These are phyloP conservation scores for Chrysoporthe austroafricana DNA, from an alignment of 2,329 filamentous ascomycete genomes.

Conservation along the genomic window DNA sequence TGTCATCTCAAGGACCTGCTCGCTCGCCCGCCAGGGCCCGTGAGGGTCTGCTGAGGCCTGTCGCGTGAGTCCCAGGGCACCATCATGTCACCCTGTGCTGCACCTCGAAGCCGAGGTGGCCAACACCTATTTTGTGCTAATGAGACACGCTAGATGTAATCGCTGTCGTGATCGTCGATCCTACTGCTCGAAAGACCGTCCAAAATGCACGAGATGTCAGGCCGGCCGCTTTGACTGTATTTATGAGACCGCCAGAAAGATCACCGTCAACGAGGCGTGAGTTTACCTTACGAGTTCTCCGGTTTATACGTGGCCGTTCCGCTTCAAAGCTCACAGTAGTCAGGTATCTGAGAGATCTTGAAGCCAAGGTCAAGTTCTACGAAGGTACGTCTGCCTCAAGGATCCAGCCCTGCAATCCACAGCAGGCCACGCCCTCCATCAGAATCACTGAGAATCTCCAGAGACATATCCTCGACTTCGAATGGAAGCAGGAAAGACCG, in stretches of 20 bases:
- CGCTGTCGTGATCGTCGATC: constrained; percentile 41
- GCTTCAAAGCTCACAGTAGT: neutral
- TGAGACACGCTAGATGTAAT: constrained; percentile 35
- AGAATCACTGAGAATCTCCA: neutral
- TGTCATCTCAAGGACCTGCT: constrained; percentile 3
- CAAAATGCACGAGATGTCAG: constrained; percentile 40
- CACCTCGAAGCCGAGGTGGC: neutral
- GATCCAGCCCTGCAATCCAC: neutral
- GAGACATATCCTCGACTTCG: constrained; percentile 14
- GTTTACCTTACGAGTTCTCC: neutral
- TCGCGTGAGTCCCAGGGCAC: constrained; percentile 24
- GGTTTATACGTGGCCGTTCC: neutral
- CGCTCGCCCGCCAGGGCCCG: neutral
- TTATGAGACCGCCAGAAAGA: constrained; percentile 42
- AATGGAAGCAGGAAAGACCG: neutral
- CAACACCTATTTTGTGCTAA: neutral
- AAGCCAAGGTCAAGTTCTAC: constrained; percentile 39
- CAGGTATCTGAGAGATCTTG: constrained; percentile 41
- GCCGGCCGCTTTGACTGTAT: constrained; percentile 37
- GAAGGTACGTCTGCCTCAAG: constrained; percentile 32
- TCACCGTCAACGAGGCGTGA: constrained; percentile 41
- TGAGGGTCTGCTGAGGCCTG: constrained; percentile 21
- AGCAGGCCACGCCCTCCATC: neutral
- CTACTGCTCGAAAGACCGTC: constrained; percentile 44
- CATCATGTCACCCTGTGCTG: neutral